Conservation (phyloP, 2,329 filamentous ascomycete genomes). For the Pseudopithomyces chartarum region DNA sequence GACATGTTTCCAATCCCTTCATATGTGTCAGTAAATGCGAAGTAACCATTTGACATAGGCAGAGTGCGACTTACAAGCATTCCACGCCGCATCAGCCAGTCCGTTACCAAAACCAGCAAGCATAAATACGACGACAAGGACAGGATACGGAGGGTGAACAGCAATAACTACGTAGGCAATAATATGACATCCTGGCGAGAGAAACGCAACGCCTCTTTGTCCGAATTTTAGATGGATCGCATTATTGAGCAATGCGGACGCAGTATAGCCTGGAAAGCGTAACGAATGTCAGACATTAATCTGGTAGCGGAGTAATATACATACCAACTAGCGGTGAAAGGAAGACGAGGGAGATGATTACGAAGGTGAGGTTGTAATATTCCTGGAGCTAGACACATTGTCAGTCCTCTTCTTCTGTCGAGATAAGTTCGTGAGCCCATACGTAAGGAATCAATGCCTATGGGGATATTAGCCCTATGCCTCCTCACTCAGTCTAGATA, state of each 20-base stretch:
- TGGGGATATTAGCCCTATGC: neutral
- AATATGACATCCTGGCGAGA: conserved; percentile 67
- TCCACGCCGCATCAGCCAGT: conserved; percentile 66
- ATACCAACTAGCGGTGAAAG: conserved; percentile 62
- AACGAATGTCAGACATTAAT: neutral
- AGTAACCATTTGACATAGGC: neutral
- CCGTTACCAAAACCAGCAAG: conserved; percentile 75
- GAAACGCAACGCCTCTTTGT: conserved; percentile 71
- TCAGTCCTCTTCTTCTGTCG: conserved; percentile 5
- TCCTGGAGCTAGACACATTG: conserved; percentile 56
- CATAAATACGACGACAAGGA: conserved; percentile 67
- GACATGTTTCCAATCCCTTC: conserved; percentile 69
- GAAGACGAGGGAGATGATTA: conserved; percentile 69
- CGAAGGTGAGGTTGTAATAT: conserved; percentile 67
- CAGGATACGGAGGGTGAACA: conserved; percentile 71
- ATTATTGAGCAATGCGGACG: conserved; percentile 69
- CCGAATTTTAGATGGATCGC: conserved; percentile 67
- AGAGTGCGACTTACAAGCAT: conserved; percentile 28
- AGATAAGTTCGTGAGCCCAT: conserved; percentile 4
- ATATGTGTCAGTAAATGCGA: conserved; percentile 44
- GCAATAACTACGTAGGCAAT: conserved; percentile 68
- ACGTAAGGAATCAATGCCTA: conserved; percentile 57
- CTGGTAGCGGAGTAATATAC: neutral
- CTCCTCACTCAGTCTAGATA: conserved; percentile 11
- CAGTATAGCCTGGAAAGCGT: conserved; percentile 58